Base-by-base conservation (phyloP, 305 asterid species). In the Fraxinus platypoda region DNA sequence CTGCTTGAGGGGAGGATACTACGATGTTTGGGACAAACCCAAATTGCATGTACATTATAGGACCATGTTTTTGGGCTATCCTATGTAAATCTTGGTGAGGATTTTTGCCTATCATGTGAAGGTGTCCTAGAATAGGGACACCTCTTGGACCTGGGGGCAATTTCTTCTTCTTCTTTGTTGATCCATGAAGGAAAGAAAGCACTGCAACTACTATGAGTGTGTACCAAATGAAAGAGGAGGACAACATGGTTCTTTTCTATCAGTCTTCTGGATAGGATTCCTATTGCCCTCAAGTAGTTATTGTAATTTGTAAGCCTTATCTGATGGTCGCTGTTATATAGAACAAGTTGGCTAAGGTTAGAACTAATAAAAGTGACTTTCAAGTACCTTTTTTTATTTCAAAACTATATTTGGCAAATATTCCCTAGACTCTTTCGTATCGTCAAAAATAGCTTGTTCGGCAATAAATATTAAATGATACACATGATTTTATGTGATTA, bases 131-230 rank as follows among this genome's bases (percentile, higher is more conserved):
- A n/a, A 90, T 41, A 0, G 93, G 95, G 76, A 90, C 30, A 57
- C 90, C 89, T 83, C 38, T 87, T 46, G 94, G 94, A 11, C 94
- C 77, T n/a, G 93, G 92, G 54, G 95, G 91, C 54, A 90, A 46
- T 25, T 57, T 84, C 78, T 80, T 76, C 12, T 8, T 80, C 28
- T 59, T 88, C 21, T 82, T 85, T 11, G 78, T 43, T 17, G 62
- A 21, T 34, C 4, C 54, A 28, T 31, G 78, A 52, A 80, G 23
- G 62, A 68, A 68, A 15, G 34, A 19, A 19, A 12, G 21, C 2
- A 80, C 76, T 64, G 80, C 0, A 17, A 71, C 1, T 19, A 21
- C 33, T 25, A 81, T 25, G 3, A 82, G 8, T 2, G 81, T 34
- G 1, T 71, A 59, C 82, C 82, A 81, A 33, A 78, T n/a, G 76